phyloP scores from a whole-genome alignment of 176 grass and related monocot species.

The Avena insularis region DNA sequence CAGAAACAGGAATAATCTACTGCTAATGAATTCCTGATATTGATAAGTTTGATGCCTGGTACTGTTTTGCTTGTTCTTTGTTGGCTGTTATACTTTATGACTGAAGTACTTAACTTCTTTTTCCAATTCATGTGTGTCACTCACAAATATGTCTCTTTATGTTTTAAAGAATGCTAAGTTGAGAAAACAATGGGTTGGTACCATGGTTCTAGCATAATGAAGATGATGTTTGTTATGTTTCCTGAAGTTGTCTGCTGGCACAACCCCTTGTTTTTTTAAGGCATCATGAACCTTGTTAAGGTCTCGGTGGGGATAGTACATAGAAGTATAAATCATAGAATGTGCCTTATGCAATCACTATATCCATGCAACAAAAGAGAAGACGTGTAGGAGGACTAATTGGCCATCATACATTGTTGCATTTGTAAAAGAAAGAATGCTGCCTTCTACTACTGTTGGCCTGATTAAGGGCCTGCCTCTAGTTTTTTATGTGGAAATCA shows the following conservation, averaged over 20 bases:
- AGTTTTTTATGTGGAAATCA: not conserved
- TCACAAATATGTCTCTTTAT: not conserved
- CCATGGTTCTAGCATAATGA: not conserved
- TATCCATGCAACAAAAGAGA: not conserved
- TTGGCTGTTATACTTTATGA: not conserved
- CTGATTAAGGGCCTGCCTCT: not conserved
- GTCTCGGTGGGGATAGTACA: not conserved
- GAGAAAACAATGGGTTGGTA: not conserved
- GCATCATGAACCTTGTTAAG: not conserved
- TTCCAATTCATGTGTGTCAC: not conserved
- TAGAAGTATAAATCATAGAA: not conserved
- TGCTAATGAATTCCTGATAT: not conserved
- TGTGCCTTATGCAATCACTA: not conserved
- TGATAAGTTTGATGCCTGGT: not conserved
- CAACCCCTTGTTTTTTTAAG: not conserved
- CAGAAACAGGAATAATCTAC: too few species aligned
- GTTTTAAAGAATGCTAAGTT: not conserved
- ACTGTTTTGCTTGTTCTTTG: not conserved
- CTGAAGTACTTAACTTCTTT: not conserved
- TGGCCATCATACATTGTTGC: conserved; percentile 2
- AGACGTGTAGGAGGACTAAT: not conserved
- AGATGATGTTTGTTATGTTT: not conserved
- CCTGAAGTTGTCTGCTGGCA: not conserved
- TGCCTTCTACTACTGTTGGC: not conserved
- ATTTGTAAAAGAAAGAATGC: not conserved